phyloP scores from a whole-genome alignment of 495 filamentous ascomycete species.

The Neurospora sublineolata region DNA sequence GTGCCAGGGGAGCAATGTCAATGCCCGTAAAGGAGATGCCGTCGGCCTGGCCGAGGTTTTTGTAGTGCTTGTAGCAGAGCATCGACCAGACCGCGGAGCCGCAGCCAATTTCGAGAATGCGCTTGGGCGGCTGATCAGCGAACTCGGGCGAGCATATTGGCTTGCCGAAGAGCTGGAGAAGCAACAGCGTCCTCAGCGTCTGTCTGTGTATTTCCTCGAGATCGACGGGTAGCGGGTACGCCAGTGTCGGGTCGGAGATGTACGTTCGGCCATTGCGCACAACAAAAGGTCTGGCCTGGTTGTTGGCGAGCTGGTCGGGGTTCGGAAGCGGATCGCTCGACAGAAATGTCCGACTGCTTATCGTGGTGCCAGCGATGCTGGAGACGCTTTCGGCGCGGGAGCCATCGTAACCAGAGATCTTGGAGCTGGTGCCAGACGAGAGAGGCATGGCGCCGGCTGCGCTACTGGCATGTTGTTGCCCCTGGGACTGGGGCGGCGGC shows the following conservation, averaged over 20 bases:
- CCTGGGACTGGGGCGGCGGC: not conserved
- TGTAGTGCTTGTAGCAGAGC: slow-evolving; percentile 68
- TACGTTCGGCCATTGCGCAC: slow-evolving; percentile 69
- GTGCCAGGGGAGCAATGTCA: slow-evolving; percentile 68
- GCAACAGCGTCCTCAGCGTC: slow-evolving; percentile 68
- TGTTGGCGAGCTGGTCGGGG: slow-evolving; percentile 13
- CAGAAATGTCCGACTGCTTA: slow-evolving; percentile 25
- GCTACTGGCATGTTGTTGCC: slow-evolving; percentile 23
- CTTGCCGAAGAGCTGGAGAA: slow-evolving; percentile 67
- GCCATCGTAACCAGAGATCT: slow-evolving; percentile 8
- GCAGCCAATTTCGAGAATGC: slow-evolving; percentile 79
- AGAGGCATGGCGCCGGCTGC: slow-evolving; percentile 18
- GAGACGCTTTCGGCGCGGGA: slow-evolving; percentile 30
- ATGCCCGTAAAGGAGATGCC: slow-evolving; percentile 67
- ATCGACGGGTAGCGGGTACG: slow-evolving; percentile 83
- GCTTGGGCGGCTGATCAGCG: slow-evolving; percentile 53
- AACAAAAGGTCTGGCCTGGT: slow-evolving; percentile 51
- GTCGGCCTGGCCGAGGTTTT: slow-evolving; percentile 41
- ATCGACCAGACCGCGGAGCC: slow-evolving; percentile 85
- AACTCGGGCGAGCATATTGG: slow-evolving; percentile 64
- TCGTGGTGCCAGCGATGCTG: slow-evolving; percentile 23
- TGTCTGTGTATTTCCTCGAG: slow-evolving; percentile 80
- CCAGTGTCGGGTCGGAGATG: slow-evolving; percentile 58
- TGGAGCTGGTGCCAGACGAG: slow-evolving; percentile 19
- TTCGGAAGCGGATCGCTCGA: slow-evolving; percentile 20